Evolutionary conservation across 805 yeast genomes (phyloP).

Genomic region (Nakazawaea anatomiae): DNA sequence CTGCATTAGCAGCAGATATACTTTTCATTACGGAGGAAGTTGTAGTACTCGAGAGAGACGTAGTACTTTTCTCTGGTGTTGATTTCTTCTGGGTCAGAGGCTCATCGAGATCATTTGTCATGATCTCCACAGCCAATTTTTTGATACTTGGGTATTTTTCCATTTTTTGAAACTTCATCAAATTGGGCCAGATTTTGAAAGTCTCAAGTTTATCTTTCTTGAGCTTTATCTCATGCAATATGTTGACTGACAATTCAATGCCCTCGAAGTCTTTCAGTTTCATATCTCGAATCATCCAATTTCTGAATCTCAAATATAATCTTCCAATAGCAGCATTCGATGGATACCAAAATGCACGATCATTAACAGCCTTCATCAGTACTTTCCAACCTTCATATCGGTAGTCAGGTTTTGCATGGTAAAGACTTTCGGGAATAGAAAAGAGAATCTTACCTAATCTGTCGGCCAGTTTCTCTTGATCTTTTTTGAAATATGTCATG

Average conservation of each 20-base stretch:
- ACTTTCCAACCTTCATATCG: conserved; percentile 9
- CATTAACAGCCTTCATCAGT: not conserved
- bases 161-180: conserved; percentile 2
- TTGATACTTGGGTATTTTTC: conserved; percentile 1
- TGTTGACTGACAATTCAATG: not conserved
- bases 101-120: conserved; percentile 11
- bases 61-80: not conserved
- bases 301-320: conserved; percentile 11
- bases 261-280: conserved; percentile 8
- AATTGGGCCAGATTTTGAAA: conserved; percentile 2
- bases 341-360: conserved; percentile 9
- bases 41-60: not conserved
- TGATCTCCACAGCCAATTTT: conserved; percentile 1
- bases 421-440: conserved; percentile 10
- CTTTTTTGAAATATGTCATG: not conserved
- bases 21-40: conserved; percentile 5
- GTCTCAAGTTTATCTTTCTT: not conserved
- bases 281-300: conserved; percentile 12
- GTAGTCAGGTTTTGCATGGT: conserved; percentile 10
- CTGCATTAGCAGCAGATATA: not conserved
- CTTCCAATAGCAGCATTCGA: not conserved
- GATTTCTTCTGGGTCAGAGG: conserved; percentile 11
- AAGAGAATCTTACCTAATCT: conserved; percentile 2
- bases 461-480: conserved; percentile 2
- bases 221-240: not conserved